These are phyloP conservation scores for Chenopodium album DNA, from an alignment of 148 eudicot genomes.

Conservation along the genomic window DNA sequence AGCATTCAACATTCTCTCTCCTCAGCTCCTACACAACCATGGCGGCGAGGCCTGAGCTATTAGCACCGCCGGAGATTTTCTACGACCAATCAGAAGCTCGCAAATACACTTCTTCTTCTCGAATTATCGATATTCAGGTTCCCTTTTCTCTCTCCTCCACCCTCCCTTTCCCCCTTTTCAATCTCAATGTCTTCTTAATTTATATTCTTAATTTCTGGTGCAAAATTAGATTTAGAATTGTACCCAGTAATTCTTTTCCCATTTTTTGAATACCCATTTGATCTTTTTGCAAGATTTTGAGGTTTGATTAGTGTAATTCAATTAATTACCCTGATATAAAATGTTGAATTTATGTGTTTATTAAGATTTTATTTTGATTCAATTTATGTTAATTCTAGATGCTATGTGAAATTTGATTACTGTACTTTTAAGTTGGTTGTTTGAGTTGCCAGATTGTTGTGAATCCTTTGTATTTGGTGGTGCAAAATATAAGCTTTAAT, in stretches of 20 bases:
- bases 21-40: slow-evolving; percentile 24
- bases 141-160: neutral
- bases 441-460: neutral
- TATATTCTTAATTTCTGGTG: neutral
- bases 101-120: slow-evolving; percentile 92
- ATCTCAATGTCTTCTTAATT: neutral
- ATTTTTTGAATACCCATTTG: neutral
- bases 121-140: slow-evolving; percentile 93
- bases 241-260: neutral
- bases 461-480: neutral
- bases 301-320: neutral
- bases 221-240: neutral
- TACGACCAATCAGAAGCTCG: slow-evolving; percentile 84
- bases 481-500: neutral
- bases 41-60: slow-evolving; percentile 80
- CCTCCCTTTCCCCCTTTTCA: neutral
- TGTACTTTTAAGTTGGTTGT: neutral
- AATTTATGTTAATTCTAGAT: neutral
- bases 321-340: neutral
- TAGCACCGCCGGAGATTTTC: slow-evolving; percentile 89
- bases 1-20: neutral
- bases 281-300: neutral
- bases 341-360: neutral
- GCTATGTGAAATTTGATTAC: neutral
- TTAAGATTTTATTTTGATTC: neutral